phyloP scores from a whole-genome alignment of 2,329 filamentous ascomycete species.

The Penicillium sp. region DNA sequence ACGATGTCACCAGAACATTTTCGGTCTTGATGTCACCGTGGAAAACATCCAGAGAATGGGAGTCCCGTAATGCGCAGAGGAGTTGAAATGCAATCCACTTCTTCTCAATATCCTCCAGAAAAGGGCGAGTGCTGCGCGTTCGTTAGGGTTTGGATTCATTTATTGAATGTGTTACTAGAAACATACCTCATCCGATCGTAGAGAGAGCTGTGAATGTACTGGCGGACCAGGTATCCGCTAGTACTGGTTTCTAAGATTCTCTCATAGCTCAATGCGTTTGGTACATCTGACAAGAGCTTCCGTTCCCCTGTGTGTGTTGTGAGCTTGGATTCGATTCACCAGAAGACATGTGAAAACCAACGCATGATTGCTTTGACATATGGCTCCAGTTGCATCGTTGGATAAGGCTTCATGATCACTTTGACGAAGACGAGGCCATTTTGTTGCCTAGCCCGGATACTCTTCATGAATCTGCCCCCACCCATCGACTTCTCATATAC shows the following conservation, averaged over 20 bases:
- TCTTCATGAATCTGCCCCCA: conserved; percentile 93
- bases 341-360: conserved; percentile 47
- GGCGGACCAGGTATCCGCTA: conserved; percentile 89
- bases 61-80: conserved; percentile 87
- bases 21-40: conserved; percentile 99
- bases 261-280: conserved; percentile 89
- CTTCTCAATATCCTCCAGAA: conserved; percentile 96
- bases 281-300: conserved; percentile 74
- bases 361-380: conserved; percentile 77
- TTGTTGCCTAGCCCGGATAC: conserved; percentile 83
- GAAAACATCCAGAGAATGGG: conserved; percentile 83
- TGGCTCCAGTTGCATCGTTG: conserved; percentile 74
- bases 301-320: conserved; percentile 65
- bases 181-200: conserved; percentile 80
- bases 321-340: conserved; percentile 17
- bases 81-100: conserved; percentile 98
- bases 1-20: conserved; percentile 94
- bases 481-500: conserved; percentile 91
- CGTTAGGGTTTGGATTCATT: conserved; percentile 25
- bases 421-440: conserved; percentile 93
- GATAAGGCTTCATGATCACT: conserved; percentile 89
- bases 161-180: not conserved
- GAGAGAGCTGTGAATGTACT: conserved; percentile 93
- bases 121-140: conserved; percentile 78
- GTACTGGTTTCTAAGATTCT: conserved; percentile 88